phyloP scores from a whole-genome alignment of 139 green algal species.

The Chlamydomonas sphaeroides region DNA sequence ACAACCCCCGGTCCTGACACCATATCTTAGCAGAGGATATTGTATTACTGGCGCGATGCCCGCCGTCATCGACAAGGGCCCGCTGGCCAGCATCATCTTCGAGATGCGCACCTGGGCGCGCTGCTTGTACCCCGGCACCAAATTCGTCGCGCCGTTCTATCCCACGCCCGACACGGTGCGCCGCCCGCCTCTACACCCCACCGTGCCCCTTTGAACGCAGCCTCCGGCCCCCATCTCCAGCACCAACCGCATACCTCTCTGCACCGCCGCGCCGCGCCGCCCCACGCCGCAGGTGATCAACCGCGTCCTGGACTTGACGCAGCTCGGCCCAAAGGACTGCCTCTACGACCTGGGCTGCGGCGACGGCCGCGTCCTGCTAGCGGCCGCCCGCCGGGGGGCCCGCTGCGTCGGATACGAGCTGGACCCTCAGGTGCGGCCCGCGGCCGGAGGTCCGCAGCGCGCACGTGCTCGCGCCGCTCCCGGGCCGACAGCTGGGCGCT shows the following conservation, averaged over 20 bases:
- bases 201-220: too few species aligned
- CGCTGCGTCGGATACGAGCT: conserved; percentile 45
- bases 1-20: too few species aligned
- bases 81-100: conserved; percentile 34
- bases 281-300: conserved; percentile 22
- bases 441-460: too few species aligned
- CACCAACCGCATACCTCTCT: neutral
- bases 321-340: neutral
- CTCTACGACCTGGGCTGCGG: conserved; percentile 51
- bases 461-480: too few species aligned
- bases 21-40: too few species aligned
- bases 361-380: conserved; percentile 44
- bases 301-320: conserved; percentile 41
- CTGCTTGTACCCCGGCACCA: conserved; percentile 37
- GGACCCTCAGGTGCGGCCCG: conserved; percentile 37
- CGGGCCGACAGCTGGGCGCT: too few species aligned
- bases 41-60: neutral
- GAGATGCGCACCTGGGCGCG: conserved; percentile 44
- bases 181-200: neutral
- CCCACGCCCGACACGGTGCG: conserved; percentile 26
- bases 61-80: conserved; percentile 24
- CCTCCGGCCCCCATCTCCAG: neutral
- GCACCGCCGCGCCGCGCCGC: neutral
- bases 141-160: conserved; percentile 48
- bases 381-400: conserved; percentile 34